Evolutionary conservation across 345 rosid species (phyloP).

Genomic region (Clausena lansium): DNA sequence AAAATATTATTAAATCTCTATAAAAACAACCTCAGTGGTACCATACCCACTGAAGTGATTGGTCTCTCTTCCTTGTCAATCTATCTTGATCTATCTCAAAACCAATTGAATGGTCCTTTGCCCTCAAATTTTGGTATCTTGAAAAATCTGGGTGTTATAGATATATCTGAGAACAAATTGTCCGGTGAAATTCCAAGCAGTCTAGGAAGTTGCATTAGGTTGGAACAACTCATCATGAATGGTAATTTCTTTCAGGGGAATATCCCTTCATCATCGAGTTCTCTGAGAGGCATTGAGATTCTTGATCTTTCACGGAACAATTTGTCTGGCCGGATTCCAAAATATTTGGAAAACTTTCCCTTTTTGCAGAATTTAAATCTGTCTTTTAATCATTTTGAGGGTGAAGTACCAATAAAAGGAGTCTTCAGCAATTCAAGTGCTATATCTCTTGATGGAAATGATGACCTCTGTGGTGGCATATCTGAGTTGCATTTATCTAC

Average conservation of each 20-base stretch:
- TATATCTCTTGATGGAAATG: constrained; percentile 28
- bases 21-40: constrained; percentile 23
- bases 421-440: constrained; percentile 33
- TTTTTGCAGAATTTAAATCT: constrained; percentile 25
- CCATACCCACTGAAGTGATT: constrained; percentile 18
- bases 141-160: constrained; percentile 14
- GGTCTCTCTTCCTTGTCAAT: constrained; percentile 18
- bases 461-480: constrained; percentile 37
- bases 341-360: not conserved
- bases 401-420: constrained; percentile 38
- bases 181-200: constrained; percentile 29
- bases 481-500: constrained; percentile 3
- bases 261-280: constrained; percentile 32
- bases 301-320: constrained; percentile 35
- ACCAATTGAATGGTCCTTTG: constrained; percentile 28
- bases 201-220: constrained; percentile 24
- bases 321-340: constrained; percentile 29
- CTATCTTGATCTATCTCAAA: constrained; percentile 23
- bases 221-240: constrained; percentile 18
- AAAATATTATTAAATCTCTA: constrained; percentile 1
- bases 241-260: constrained; percentile 29
- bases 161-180: constrained; percentile 23
- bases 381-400: constrained; percentile 44
- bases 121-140: constrained; percentile 21
- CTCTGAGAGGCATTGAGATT: constrained; percentile 19